Conservation (phyloP, 805 yeast species). For the Clavispora phyllophila region DNA sequence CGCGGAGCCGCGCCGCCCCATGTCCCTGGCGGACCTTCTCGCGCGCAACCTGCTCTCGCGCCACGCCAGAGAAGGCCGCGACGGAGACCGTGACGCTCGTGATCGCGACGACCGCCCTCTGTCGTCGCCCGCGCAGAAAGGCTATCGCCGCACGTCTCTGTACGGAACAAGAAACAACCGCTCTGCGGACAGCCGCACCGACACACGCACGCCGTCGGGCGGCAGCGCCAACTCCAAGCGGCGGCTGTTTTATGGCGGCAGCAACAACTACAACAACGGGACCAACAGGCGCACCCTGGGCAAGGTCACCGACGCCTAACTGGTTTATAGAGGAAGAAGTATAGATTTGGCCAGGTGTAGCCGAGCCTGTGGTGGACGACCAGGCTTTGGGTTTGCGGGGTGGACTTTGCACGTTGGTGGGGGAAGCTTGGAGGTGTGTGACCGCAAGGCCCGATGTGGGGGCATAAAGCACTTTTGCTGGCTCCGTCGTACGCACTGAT, state of each 20-base stretch:
- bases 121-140: background rate
- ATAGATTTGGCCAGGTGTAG: background rate
- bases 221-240: constrained; percentile 18
- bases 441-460: too few relatives aligned
- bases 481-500: too few relatives aligned
- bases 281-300: constrained; percentile 2
- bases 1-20: constrained; percentile 1
- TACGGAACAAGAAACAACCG: background rate
- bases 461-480: too few relatives aligned
- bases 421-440: too few relatives aligned
- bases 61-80: background rate
- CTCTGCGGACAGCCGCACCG: background rate
- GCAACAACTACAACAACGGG: constrained; percentile 12
- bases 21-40: background rate
- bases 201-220: background rate
- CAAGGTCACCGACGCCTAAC: constrained; percentile 1
- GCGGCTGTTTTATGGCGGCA: constrained; percentile 28
- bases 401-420: too few relatives aligned
- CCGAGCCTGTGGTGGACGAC: too few relatives aligned
- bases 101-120: background rate
- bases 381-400: too few relatives aligned
- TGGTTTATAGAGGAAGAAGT: background rate
- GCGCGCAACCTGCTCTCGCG: background rate
- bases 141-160: background rate
- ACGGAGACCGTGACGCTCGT: too few relatives aligned